These are phyloP conservation scores for Przewalskia tangutica DNA, from an alignment of 257 asterid genomes.

Conservation along the genomic window DNA sequence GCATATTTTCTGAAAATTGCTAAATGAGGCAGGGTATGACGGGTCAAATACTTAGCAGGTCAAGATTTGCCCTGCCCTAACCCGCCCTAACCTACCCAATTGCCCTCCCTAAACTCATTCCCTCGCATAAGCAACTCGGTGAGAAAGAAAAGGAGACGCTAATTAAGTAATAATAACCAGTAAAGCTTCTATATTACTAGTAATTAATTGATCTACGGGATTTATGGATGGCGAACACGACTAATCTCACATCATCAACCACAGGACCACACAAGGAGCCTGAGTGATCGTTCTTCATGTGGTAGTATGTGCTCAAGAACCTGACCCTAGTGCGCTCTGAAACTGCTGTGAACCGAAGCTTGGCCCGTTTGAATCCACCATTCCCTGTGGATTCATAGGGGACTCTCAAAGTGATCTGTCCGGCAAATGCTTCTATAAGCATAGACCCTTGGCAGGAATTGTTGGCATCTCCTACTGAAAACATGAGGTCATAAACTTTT, in stretches of 20 bases:
- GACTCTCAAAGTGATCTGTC: conserved; percentile 25
- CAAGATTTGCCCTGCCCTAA: no score
- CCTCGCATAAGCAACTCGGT: not conserved
- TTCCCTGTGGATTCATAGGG: conserved; percentile 47
- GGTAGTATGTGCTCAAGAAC: conserved; percentile 59
- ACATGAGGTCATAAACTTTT: conserved; percentile 34
- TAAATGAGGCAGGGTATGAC: no score
- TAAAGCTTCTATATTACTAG: not conserved
- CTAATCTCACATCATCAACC: conserved; percentile 56
- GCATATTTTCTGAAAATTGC: no score
- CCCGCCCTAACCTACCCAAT: no score
- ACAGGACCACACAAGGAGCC: conserved; percentile 86
- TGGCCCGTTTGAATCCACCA: conserved; percentile 54
- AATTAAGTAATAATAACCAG: not conserved
- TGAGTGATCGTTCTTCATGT: conserved; percentile 53
- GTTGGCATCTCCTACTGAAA: conserved; percentile 59
- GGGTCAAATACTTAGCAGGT: no score
- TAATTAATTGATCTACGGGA: not conserved
- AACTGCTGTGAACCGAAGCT: conserved; percentile 39
- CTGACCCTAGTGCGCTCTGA: conserved; percentile 37
- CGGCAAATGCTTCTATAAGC: conserved; percentile 61
- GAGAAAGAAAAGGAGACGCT: not conserved
- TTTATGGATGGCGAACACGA: conserved; percentile 15
- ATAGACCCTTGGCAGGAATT: conserved; percentile 62
- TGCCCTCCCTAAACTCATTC: no score